These are phyloP conservation scores for Calocybe cyanea DNA, from an alignment of 768 basidiomycete species.

Conservation along the genomic window DNA sequence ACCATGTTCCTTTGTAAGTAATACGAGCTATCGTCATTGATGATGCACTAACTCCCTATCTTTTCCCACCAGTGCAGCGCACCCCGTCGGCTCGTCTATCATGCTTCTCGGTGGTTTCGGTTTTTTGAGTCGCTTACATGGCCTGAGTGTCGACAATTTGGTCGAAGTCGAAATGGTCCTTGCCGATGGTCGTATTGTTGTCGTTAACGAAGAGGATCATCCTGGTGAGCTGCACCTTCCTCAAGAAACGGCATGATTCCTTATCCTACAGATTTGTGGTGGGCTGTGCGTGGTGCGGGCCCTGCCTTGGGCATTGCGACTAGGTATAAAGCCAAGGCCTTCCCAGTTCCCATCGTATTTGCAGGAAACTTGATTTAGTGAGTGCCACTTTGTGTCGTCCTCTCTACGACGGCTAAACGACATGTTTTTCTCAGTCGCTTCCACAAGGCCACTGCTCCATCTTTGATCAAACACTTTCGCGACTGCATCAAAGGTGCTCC, in stretches of 20 bases:
- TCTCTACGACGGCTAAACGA: too few species aligned
- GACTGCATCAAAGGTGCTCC: constrained; percentile 91
- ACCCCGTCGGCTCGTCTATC: constrained; percentile 74
- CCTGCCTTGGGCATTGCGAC: constrained; percentile 81
- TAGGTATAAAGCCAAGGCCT: constrained; percentile 87
- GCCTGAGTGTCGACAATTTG: constrained; percentile 85
- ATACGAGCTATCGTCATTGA: constrained; percentile 6
- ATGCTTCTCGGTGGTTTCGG: constrained; percentile 90
- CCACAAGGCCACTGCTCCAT: constrained; percentile 80
- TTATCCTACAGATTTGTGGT: constrained; percentile 66
- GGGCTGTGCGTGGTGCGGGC: constrained; percentile 84
- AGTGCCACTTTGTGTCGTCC: constrained; percentile 23
- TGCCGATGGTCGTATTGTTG: constrained; percentile 83
- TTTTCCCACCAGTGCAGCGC: constrained; percentile 56
- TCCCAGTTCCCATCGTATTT: constrained; percentile 85
- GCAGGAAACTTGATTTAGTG: constrained; percentile 92
- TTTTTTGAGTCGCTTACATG: constrained; percentile 76
- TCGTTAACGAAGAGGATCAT: constrained; percentile 68
- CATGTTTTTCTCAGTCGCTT: constrained; percentile 63
- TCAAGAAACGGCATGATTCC: not conserved
- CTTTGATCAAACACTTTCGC: constrained; percentile 86
- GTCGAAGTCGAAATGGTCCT: constrained; percentile 92
- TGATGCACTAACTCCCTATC: constrained; percentile 6
- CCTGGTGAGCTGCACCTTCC: constrained; percentile 42
- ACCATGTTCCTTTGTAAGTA: constrained; percentile 76